A percentile compares a stretch with the other conserved stretches of the same genome.
phyloP scores from a whole-genome alignment of 352 stramenopile genomes.

The Blastocystis sp. region DNA sequence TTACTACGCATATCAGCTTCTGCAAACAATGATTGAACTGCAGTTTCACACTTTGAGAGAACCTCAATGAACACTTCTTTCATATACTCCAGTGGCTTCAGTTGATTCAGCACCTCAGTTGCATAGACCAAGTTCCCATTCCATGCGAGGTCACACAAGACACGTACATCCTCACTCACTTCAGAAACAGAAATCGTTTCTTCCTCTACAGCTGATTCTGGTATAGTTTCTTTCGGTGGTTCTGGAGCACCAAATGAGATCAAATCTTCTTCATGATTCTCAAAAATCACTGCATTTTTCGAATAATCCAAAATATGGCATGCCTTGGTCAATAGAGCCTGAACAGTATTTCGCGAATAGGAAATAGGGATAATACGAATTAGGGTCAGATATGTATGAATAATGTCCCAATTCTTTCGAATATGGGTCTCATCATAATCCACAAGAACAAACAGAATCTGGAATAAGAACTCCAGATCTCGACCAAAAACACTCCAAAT shows the following conservation, averaged over 20 bases:
- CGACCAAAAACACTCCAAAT: neutral
- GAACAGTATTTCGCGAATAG: neutral
- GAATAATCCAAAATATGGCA: neutral
- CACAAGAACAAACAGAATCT: neutral
- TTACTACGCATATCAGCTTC: neutral
- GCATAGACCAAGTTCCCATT: neutral
- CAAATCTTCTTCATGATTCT: neutral
- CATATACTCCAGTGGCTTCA: neutral
- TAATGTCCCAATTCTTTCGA: neutral
- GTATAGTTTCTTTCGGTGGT: no score
- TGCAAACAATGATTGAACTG: neutral
- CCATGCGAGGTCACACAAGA: neutral
- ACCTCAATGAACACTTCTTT: neutral
- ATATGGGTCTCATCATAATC: neutral
- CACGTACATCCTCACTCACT: no score
- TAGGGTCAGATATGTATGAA: neutral
- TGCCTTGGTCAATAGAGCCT: neutral
- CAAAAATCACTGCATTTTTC: neutral
- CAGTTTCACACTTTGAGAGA: neutral
- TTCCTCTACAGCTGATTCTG: no score
- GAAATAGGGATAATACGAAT: neutral
- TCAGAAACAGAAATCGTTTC: neutral
- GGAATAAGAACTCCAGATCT: neutral
- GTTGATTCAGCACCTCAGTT: neutral
- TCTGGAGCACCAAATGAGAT: neutral